Conservation (phyloP, 2,329 filamentous ascomycete genomes). For the Ceratocystis destructans region DNA sequence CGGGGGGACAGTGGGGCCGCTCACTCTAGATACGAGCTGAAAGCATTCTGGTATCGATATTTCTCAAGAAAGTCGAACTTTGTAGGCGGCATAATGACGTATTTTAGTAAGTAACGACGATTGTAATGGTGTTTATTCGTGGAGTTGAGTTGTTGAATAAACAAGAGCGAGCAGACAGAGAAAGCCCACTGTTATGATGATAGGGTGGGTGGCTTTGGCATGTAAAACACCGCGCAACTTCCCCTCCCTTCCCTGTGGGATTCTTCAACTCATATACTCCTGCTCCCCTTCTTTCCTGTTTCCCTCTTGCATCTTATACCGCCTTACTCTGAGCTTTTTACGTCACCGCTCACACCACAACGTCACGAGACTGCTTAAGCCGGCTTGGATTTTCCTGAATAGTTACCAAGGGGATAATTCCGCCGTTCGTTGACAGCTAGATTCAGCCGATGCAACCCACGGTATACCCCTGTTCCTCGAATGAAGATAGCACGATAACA, state of each 20-base stretch:
- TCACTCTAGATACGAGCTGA: conserved; percentile 64
- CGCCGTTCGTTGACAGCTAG: background rate
- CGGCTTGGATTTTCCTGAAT: background rate
- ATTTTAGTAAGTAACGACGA: background rate
- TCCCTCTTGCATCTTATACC: background rate
- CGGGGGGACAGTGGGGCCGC: conserved; percentile 22
- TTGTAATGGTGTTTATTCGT: background rate
- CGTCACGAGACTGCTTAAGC: background rate
- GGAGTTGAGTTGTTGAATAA: background rate
- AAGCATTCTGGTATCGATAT: conserved; percentile 68
- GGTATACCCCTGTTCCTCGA: background rate
- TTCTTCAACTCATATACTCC: background rate
- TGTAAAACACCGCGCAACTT: too few relatives aligned
- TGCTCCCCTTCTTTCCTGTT: background rate
- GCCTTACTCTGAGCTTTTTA: background rate
- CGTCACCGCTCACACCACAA: too few relatives aligned
- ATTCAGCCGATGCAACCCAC: conserved; percentile 9
- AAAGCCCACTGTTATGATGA: too few relatives aligned
- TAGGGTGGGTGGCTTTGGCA: too few relatives aligned
- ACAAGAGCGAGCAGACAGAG: background rate
- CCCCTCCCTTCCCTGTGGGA: background rate
- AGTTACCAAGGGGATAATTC: background rate
- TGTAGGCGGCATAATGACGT: conserved; percentile 35
- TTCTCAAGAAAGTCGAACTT: conserved; percentile 37
- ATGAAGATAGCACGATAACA: too few relatives aligned